Evolutionary conservation across 1,284 basidiomycete species (phyloP).

Genomic region (Sanghuangporus weigelae): DNA sequence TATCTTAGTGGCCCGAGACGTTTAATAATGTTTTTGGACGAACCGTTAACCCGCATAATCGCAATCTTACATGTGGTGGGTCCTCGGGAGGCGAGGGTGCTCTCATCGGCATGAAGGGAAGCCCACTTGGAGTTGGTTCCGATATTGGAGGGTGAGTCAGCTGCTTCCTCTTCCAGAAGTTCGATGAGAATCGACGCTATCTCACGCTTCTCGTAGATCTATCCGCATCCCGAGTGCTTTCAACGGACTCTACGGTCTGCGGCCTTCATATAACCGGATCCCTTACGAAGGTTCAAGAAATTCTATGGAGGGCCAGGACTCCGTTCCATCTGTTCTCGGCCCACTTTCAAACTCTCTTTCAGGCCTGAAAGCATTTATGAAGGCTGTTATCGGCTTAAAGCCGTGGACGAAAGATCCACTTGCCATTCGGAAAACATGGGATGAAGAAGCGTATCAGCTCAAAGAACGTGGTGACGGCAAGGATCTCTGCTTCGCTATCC

Average conservation of each 20-base stretch:
- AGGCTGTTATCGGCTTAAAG: slow-evolving; percentile 47
- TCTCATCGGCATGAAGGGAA: slow-evolving; percentile 50
- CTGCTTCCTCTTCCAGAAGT: background rate
- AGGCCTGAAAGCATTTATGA: slow-evolving; percentile 59
- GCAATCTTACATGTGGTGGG: slow-evolving; percentile 48
- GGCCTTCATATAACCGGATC: slow-evolving; percentile 66
- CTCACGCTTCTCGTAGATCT: slow-evolving; percentile 35
- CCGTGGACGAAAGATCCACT: slow-evolving; percentile 71
- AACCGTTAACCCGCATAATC: slow-evolving; percentile 60
- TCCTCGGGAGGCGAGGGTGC: slow-evolving; percentile 60
- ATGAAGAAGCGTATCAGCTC: slow-evolving; percentile 52
- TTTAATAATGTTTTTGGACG: slow-evolving; percentile 63
- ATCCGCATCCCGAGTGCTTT: slow-evolving; percentile 66
- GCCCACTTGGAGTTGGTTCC: slow-evolving; percentile 60
- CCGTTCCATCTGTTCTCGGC: slow-evolving; percentile 66
- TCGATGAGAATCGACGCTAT: background rate
- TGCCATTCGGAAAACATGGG: slow-evolving; percentile 60
- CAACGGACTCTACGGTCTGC: slow-evolving; percentile 63
- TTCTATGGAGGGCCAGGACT: slow-evolving; percentile 65
- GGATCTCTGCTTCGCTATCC: slow-evolving; percentile 54
- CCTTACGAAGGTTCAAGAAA: slow-evolving; percentile 64
- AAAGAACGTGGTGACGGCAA: slow-evolving; percentile 53
- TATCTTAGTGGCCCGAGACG: slow-evolving; percentile 52
- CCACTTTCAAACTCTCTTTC: slow-evolving; percentile 57
- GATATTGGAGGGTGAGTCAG: slow-evolving; percentile 56